A percentile compares a stretch with the other conserved stretches of the same genome.
These are phyloP conservation scores for Blastomyces parvus DNA, from an alignment of 2,329 filamentous ascomycete genomes.

Conservation along the genomic window DNA sequence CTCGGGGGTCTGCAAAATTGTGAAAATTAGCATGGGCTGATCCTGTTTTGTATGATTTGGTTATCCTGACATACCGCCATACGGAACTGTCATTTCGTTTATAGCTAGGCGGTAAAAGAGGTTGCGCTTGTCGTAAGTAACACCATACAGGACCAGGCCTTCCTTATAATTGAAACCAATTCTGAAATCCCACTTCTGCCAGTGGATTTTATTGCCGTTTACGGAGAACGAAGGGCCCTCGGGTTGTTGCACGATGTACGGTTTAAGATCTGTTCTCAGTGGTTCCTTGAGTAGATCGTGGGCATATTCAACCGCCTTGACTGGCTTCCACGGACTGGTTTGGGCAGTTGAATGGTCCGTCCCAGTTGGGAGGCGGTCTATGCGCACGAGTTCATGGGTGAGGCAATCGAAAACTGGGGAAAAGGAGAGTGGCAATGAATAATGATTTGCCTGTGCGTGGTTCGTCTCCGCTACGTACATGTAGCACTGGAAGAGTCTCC, in stretches of 20 bases:
- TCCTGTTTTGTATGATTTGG: too few species aligned
- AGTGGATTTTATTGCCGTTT: constrained; percentile 48
- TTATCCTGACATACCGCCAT: constrained; percentile 26
- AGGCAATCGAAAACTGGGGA: constrained; percentile 57
- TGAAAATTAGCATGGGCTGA: not conserved
- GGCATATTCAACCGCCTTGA: constrained; percentile 43
- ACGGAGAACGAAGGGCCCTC: constrained; percentile 55
- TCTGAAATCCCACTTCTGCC: constrained; percentile 59
- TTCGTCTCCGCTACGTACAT: constrained; percentile 52
- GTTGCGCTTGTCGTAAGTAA: constrained; percentile 53
- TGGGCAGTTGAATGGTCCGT: constrained; percentile 50
- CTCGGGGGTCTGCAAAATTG: constrained; percentile 51
- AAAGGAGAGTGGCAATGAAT: constrained; percentile 57
- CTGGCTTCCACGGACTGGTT: constrained; percentile 48
- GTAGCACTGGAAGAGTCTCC: constrained; percentile 34
- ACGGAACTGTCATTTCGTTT: constrained; percentile 54
- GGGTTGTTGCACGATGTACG: constrained; percentile 54
- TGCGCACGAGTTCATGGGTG: constrained; percentile 55
- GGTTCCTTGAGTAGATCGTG: constrained; percentile 57
- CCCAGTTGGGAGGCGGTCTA: constrained; percentile 61
- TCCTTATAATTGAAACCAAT: constrained; percentile 55
- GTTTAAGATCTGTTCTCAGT: constrained; percentile 53
- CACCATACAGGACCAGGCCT: constrained; percentile 59
- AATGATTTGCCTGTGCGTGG: constrained; percentile 58
- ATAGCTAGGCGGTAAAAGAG: constrained; percentile 58